A percentile compares a stretch with the other conserved stretches of the same genome.
Conservation (phyloP, 768 basidiomycete genomes). For the Kwoniella shandongensis region DNA sequence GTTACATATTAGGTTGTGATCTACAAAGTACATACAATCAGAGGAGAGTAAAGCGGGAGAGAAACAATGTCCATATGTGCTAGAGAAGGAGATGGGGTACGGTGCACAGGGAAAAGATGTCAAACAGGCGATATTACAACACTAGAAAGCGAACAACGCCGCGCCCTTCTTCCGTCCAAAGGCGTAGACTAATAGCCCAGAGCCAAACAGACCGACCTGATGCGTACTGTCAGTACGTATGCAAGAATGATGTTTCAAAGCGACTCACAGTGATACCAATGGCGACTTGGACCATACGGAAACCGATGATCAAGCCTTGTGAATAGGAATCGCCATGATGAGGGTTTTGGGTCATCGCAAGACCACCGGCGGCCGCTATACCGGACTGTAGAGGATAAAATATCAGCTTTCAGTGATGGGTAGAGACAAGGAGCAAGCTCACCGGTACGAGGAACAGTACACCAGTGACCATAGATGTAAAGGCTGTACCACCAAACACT, state of each 20-base stretch:
- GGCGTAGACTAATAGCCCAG: constrained; percentile 79
- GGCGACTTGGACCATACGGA: constrained; percentile 83
- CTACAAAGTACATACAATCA: too few species aligned
- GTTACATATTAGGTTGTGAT: too few species aligned
- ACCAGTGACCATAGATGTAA: constrained; percentile 77
- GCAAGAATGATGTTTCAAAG: background rate
- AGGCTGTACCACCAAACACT: constrained; percentile 65
- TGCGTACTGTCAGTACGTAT: background rate
- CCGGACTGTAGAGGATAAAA: constrained; percentile 54
- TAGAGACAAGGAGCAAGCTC: constrained; percentile 48
- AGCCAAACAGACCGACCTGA: constrained; percentile 74
- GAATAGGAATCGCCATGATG: constrained; percentile 56
- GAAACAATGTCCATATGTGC: too few species aligned
- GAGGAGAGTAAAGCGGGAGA: too few species aligned
- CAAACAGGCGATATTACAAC: background rate
- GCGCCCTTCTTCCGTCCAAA: constrained; percentile 81
- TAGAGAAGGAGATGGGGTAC: too few species aligned
- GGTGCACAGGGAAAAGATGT: background rate
- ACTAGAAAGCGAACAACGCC: constrained; percentile 65
- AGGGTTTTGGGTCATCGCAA: constrained; percentile 57
- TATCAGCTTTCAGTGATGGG: background rate
- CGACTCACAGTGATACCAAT: constrained; percentile 72
- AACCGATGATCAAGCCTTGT: constrained; percentile 76
- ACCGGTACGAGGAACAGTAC: constrained; percentile 87
- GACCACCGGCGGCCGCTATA: constrained; percentile 79